Evolutionary conservation across 2,329 filamentous ascomycete species (phyloP).

Genomic region (Ophiostoma populinum): DNA sequence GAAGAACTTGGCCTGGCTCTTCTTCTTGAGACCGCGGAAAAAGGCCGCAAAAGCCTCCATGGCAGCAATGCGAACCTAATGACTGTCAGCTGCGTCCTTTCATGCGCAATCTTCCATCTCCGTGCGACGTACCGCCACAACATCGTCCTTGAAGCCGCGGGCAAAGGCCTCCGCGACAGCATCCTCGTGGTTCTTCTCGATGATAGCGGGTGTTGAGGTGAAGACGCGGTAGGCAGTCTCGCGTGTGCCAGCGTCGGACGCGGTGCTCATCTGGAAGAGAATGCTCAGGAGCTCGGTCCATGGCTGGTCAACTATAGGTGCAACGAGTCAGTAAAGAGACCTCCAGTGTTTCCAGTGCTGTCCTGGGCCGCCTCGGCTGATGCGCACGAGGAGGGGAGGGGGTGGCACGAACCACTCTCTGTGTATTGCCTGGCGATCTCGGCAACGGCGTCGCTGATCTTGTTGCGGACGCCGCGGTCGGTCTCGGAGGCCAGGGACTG

Average conservation of each 20-base stretch:
- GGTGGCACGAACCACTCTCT: slow-evolving; percentile 54
- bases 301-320: slow-evolving; percentile 46
- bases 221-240: slow-evolving; percentile 94
- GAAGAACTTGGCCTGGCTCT: slow-evolving; percentile 76
- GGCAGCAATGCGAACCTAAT: slow-evolving; percentile 70
- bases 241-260: slow-evolving; percentile 62
- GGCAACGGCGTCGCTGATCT: slow-evolving; percentile 93
- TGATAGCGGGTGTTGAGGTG: slow-evolving; percentile 83
- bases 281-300: slow-evolving; percentile 82
- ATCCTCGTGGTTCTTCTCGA: slow-evolving; percentile 88
- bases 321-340: background rate
- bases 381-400: too few species aligned
- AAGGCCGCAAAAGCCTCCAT: slow-evolving; percentile 96
- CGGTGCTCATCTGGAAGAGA: slow-evolving; percentile 82
- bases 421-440: slow-evolving; percentile 91
- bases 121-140: slow-evolving; percentile 68
- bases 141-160: slow-evolving; percentile 79
- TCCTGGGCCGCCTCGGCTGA: too few species aligned
- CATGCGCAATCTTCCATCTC: slow-evolving; percentile 86
- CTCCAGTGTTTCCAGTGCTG: too few species aligned
- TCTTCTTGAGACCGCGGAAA: slow-evolving; percentile 81
- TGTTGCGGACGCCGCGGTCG: slow-evolving; percentile 65
- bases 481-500: slow-evolving; percentile 58
- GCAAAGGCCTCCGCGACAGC: slow-evolving; percentile 79
- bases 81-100: background rate